These are phyloP conservation scores for Gossypium ekmanianum DNA, from an alignment of 345 rosid genomes.

Conservation along the genomic window DNA sequence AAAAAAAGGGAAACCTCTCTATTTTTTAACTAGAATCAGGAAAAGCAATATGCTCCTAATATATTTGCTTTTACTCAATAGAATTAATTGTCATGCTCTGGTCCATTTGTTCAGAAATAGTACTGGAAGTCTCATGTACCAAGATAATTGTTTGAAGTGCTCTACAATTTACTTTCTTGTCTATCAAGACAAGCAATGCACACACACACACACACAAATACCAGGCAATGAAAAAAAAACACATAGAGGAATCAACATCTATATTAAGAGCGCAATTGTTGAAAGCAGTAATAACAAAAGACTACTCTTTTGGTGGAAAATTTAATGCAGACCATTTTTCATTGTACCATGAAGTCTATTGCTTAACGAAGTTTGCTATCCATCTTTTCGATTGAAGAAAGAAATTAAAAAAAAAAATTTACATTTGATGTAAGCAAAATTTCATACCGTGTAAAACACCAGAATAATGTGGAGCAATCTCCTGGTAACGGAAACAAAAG, in stretches of 20 bases:
- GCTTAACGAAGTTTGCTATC: not conserved
- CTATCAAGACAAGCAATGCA: not conserved
- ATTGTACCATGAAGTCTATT: not conserved
- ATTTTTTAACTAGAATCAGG: too few species aligned
- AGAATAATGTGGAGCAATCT: constrained; percentile 82
- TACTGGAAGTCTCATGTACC: not conserved
- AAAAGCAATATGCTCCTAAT: not conserved
- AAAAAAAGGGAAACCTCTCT: too few species aligned
- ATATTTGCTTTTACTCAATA: constrained; percentile 5
- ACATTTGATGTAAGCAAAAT: not conserved
- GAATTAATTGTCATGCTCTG: not conserved
- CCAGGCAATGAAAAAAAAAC: not conserved
- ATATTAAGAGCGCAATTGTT: not conserved
- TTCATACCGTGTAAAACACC: constrained; percentile 84
- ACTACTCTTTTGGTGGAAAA: not conserved
- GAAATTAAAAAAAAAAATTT: not conserved
- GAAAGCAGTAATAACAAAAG: not conserved
- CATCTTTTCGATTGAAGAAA: constrained; percentile 6
- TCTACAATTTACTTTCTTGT: not conserved
- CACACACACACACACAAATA: not conserved
- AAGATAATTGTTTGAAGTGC: not conserved
- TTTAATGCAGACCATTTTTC: not conserved
- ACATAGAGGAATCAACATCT: not conserved
- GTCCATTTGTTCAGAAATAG: not conserved
- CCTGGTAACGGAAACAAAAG: constrained; percentile 43